These are phyloP conservation scores for Candida peoriensis DNA, from an alignment of 805 yeast species.

Conservation along the genomic window DNA sequence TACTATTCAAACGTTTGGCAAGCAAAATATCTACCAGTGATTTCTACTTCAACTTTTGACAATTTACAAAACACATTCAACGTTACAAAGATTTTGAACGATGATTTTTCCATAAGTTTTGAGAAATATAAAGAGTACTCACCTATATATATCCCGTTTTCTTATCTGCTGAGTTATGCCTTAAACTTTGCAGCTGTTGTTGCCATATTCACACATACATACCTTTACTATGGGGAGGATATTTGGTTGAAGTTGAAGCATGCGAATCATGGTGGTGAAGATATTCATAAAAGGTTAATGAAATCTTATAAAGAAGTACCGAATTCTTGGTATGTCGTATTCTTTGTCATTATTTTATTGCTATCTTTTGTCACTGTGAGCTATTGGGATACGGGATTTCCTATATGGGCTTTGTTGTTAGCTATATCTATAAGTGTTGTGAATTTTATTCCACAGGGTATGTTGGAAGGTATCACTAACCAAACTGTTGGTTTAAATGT, in stretches of 20 bases:
- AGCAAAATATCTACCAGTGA: slow-evolving; percentile 55
- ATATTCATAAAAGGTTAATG: slow-evolving; percentile 46
- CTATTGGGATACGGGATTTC: slow-evolving; percentile 43
- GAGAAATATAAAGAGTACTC: slow-evolving; percentile 47
- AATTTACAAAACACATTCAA: slow-evolving; percentile 40
- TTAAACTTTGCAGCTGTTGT: slow-evolving; percentile 57
- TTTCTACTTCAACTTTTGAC: slow-evolving; percentile 44
- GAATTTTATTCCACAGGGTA: slow-evolving; percentile 52
- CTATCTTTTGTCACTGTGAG: slow-evolving; percentile 29
- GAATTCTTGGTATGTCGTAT: slow-evolving; percentile 38
- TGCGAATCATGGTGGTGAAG: slow-evolving; percentile 39
- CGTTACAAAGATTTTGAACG: slow-evolving; percentile 40
- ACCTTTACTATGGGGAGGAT: slow-evolving; percentile 50
- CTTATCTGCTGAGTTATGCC: slow-evolving; percentile 51
- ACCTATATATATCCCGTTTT: slow-evolving; percentile 51
- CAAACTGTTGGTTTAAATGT: slow-evolving; percentile 50
- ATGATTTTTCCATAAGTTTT: slow-evolving; percentile 35
- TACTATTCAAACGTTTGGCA: slow-evolving; percentile 53
- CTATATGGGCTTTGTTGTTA: slow-evolving; percentile 57
- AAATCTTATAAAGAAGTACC: slow-evolving; percentile 61
- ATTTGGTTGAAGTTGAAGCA: slow-evolving; percentile 38
- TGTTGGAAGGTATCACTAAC: slow-evolving; percentile 55
- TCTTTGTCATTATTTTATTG: slow-evolving; percentile 24
- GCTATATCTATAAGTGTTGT: slow-evolving; percentile 48
- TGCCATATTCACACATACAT: slow-evolving; percentile 54